Conservation (phyloP, 164 flowering plant species). For the Litsea cubeba region DNA sequence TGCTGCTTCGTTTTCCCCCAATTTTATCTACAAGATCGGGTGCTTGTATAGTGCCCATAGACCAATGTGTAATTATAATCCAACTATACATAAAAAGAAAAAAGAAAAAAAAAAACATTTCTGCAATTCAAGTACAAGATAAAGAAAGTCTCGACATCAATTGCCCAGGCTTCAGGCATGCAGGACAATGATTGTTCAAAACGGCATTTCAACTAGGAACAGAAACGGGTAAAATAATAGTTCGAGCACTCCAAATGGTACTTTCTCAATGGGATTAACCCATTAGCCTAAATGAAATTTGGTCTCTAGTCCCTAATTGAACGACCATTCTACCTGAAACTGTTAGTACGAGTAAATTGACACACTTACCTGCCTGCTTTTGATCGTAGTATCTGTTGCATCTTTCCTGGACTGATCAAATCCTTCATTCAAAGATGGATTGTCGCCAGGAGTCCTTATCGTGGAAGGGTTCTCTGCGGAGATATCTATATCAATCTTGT, state of each 20-base stretch:
- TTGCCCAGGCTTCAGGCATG: neutral
- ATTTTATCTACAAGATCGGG: neutral
- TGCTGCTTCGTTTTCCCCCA: neutral
- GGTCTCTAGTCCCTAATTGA: neutral
- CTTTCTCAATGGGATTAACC: no score
- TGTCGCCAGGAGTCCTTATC: neutral
- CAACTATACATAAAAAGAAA: neutral
- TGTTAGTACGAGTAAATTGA: neutral
- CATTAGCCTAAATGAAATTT: neutral
- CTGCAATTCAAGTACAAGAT: neutral
- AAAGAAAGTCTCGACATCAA: neutral
- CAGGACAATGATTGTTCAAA: neutral
- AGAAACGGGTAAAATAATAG: neutral
- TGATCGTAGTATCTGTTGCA: neutral
- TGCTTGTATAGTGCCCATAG: neutral
- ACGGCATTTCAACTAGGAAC: neutral
- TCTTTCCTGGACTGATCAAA: neutral
- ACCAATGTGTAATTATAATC: neutral
- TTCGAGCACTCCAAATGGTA: neutral
- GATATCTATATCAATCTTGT: neutral
- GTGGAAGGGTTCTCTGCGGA: conserved; percentile 3
- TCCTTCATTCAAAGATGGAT: neutral
- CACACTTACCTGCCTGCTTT: neutral
- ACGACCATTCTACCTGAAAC: neutral
- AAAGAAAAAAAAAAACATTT: no score